Conservation (phyloP, 148 eudicot species). For the Amaranthus palmeri region DNA sequence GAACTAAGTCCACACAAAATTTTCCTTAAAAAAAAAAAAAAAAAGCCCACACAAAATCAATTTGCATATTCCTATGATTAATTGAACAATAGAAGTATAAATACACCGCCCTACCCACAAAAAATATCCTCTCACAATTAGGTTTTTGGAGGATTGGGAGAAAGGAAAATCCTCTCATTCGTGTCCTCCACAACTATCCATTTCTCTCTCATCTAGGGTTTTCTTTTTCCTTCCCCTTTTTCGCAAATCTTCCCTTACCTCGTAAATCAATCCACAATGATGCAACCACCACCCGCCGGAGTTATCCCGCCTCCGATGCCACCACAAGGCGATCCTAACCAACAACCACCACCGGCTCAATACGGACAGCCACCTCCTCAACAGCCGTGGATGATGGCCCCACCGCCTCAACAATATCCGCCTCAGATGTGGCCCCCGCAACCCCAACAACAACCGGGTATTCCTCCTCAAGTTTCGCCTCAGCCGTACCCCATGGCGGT, state of each 20-base stretch:
- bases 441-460: slow-evolving; percentile 20
- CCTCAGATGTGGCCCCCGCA: slow-evolving; percentile 33
- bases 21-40: too few species aligned
- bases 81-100: too few species aligned
- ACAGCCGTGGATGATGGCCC: slow-evolving; percentile 57
- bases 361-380: slow-evolving; percentile 41
- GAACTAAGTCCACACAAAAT: too few species aligned
- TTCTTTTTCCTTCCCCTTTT: slow-evolving; percentile 3
- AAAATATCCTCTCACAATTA: too few species aligned
- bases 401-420: slow-evolving; percentile 26
- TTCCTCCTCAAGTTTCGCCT: slow-evolving; percentile 20
- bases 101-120: too few species aligned
- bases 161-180: too few species aligned
- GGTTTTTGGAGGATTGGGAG: too few species aligned
- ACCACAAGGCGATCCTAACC: slow-evolving; percentile 24
- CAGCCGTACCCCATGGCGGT: slow-evolving; percentile 30
- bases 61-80: too few species aligned
- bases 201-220: slow-evolving; percentile 14
- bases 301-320: slow-evolving; percentile 47
- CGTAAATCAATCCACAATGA: slow-evolving; percentile 28
- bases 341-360: slow-evolving; percentile 36
- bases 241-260: background rate
- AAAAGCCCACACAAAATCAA: too few species aligned
- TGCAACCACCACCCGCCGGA: slow-evolving; percentile 61
- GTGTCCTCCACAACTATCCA: too few species aligned